Percentiles rank a stretch among this genome's conserved stretches.
These are phyloP conservation scores for Bipolaris gigantea DNA, from an alignment of 2,329 filamentous ascomycete species.

Conservation along the genomic window DNA sequence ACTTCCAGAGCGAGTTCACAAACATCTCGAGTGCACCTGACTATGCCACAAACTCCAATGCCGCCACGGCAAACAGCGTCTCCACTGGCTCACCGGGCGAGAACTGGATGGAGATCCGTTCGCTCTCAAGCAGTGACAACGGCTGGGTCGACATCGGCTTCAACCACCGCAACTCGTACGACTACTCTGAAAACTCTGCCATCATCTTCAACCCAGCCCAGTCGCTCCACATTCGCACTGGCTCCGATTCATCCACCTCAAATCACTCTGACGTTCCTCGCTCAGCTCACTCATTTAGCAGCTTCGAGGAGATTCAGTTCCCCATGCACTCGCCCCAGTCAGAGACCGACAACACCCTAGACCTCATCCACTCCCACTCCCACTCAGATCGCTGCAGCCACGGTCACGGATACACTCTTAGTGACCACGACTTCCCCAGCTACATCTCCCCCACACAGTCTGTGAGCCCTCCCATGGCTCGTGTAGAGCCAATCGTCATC, in stretches of 20 bases:
- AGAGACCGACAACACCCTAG: constrained; percentile 53
- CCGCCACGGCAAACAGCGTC: constrained; percentile 40
- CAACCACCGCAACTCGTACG: constrained; percentile 64
- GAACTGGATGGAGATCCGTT: constrained; percentile 83
- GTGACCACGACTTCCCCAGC: constrained; percentile 41
- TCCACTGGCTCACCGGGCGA: constrained; percentile 70
- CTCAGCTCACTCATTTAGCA: constrained; percentile 71
- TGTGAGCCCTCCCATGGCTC: constrained; percentile 69
- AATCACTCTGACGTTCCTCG: constrained; percentile 64
- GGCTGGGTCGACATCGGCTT: constrained; percentile 80
- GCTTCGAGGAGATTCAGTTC: constrained; percentile 74
- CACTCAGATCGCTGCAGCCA: constrained; percentile 37
- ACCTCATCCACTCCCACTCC: constrained; percentile 26
- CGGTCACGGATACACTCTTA: constrained; percentile 24
- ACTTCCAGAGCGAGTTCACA: constrained; percentile 72
- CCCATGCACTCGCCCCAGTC: constrained; percentile 82
- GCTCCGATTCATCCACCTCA: constrained; percentile 85
- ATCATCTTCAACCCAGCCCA: constrained; percentile 91
- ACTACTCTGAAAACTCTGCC: constrained; percentile 59
- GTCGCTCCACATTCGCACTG: constrained; percentile 82
- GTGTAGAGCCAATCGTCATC: constrained; percentile 69
- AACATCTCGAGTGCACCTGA: constrained; percentile 55
- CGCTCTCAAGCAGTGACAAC: constrained; percentile 81
- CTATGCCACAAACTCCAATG: constrained; percentile 40
- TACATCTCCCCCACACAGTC: constrained; percentile 49